These are phyloP conservation scores for Cladosporium sp. DNA, from an alignment of 2,329 filamentous ascomycete species.

Conservation along the genomic window DNA sequence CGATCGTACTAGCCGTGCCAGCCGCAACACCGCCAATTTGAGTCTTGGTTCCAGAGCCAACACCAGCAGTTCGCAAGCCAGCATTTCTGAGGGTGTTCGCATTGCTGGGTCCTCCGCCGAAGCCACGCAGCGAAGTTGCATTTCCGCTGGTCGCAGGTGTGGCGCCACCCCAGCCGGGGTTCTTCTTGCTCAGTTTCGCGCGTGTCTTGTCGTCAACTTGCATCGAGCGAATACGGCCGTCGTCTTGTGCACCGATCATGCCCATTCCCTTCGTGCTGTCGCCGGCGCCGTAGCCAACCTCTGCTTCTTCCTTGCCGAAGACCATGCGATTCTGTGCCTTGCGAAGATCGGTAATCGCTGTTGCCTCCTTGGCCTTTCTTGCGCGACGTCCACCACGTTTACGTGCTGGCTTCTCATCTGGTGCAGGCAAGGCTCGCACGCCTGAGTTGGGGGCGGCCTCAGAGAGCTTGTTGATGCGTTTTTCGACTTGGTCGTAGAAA, in stretches of 20 bases:
- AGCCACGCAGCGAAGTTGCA: conserved; percentile 78
- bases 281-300: conserved; percentile 85
- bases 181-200: conserved; percentile 91
- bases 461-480: conserved; percentile 87
- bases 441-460: conserved; percentile 90
- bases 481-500: conserved; percentile 77
- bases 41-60: conserved; percentile 53
- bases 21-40: conserved; percentile 55
- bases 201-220: conserved; percentile 92
- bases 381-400: conserved; percentile 90
- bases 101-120: conserved; percentile 65
- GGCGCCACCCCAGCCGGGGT: conserved; percentile 85
- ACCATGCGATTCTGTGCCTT: conserved; percentile 96
- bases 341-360: conserved; percentile 92
- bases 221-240: conserved; percentile 81
- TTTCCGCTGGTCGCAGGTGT: conserved; percentile 59
- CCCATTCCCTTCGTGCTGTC: conserved; percentile 85
- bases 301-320: conserved; percentile 92
- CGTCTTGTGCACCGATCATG: conserved; percentile 88
- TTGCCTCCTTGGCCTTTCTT: conserved; percentile 92
- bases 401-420: conserved; percentile 89
- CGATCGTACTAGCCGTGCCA: conserved; percentile 69
- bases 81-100: conserved; percentile 72
- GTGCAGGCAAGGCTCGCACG: conserved; percentile 79
- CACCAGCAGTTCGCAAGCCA: conserved; percentile 77